Evolutionary conservation across 441 rosid species (phyloP).

Genomic region (Euphorbia schlechtendalii): DNA sequence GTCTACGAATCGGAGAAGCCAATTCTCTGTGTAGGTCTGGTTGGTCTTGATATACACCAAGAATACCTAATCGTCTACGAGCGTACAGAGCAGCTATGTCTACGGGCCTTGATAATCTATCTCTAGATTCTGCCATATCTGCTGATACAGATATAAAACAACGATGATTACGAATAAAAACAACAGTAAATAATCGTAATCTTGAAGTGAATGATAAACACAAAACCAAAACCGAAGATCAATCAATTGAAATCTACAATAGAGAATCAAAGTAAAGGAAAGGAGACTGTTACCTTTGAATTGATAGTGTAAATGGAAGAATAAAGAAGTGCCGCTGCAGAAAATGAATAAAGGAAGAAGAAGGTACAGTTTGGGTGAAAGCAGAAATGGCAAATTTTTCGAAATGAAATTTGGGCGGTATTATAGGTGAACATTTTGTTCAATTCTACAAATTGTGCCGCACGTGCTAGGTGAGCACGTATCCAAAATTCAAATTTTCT

Average conservation of each 20-base stretch:
- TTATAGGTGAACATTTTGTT: no score
- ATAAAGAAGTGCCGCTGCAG: no score
- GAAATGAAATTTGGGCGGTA: no score
- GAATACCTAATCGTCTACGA: constrained; percentile 27
- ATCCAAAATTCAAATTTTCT: no score
- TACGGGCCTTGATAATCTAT: constrained; percentile 44
- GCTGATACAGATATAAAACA: background rate
- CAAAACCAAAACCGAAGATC: background rate
- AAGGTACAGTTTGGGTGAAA: no score
- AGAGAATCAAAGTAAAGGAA: background rate
- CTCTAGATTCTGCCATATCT: constrained; percentile 61
- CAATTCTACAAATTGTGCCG: no score
- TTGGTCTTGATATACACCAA: constrained; percentile 33
- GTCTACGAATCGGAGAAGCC: no score
- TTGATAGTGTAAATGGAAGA: background rate
- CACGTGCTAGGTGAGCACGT: no score
- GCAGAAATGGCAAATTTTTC: no score
- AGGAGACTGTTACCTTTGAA: background rate
- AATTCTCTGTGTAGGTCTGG: constrained; percentile 7
- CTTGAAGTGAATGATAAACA: background rate
- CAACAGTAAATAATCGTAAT: background rate
- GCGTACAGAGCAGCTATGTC: constrained; percentile 41
- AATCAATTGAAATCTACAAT: background rate
- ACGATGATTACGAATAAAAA: background rate
- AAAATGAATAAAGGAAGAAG: no score